A percentile compares a stretch with the other conserved stretches of the same genome.
phyloP scores from a whole-genome alignment of 202 grass and related monocot species.

The Setaria viridis region DNA sequence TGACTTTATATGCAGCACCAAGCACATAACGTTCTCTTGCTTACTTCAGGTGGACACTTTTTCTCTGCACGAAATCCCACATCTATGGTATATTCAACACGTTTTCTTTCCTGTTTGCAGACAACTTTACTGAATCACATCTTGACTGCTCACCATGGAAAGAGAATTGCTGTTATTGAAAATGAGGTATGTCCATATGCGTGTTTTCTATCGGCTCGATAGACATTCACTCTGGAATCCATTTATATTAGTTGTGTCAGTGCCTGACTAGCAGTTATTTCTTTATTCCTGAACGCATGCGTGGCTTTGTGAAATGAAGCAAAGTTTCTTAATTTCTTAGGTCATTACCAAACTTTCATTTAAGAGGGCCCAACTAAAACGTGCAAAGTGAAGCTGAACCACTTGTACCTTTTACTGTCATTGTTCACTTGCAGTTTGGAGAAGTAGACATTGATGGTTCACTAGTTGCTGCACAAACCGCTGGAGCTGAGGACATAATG shows the following conservation, averaged over 20 bases:
- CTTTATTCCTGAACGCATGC: neutral
- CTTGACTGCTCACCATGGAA: slow-evolving; percentile 89
- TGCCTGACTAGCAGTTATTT: neutral
- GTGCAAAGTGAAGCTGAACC: neutral
- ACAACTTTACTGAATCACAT: slow-evolving; percentile 99
- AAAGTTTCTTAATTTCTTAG: neutral
- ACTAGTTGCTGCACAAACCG: slow-evolving; percentile 86
- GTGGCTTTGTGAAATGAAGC: neutral
- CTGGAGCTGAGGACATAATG: slow-evolving; percentile 93
- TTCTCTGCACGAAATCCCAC: neutral
- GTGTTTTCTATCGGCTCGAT: neutral
- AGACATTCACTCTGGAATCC: neutral
- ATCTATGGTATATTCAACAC: slow-evolving; percentile 15
- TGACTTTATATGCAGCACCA: neutral
- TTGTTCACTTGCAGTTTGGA: slow-evolving; percentile 73
- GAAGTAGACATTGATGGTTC: slow-evolving; percentile 97
- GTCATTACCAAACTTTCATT: neutral
- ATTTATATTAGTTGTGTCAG: neutral
- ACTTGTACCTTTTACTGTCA: slow-evolving; percentile 17
- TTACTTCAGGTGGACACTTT: neutral
- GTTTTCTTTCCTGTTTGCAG: slow-evolving; percentile 53
- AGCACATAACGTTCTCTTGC: neutral
- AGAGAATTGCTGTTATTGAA: slow-evolving; percentile 94
- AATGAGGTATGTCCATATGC: slow-evolving; percentile 82
- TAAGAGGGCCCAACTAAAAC: neutral